Conservation (phyloP, 2,329 filamentous ascomycete genomes). For the Cladophialophora carrionii region DNA sequence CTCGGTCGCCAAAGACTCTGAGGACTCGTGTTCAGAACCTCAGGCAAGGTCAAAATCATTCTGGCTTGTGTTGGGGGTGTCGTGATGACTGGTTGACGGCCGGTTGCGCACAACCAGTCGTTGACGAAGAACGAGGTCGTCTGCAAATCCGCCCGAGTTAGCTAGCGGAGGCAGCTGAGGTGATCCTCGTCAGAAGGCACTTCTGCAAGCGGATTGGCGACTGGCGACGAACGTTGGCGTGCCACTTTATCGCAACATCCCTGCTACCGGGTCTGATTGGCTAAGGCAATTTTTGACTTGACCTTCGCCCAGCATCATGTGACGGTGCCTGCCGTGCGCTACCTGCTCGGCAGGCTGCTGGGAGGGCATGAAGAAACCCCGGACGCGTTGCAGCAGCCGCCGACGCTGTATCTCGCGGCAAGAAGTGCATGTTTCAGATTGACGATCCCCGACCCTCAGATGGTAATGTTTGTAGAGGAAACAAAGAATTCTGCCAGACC, state of each 20-base stretch:
- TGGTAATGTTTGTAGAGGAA: slow-evolving; percentile 9
- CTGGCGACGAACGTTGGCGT: slow-evolving; percentile 19
- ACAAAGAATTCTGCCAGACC: slow-evolving; percentile 9
- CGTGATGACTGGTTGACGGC: slow-evolving; percentile 31
- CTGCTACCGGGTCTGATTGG: slow-evolving; percentile 35
- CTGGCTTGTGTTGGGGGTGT: slow-evolving; percentile 18
- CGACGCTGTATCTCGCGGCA: slow-evolving; percentile 21
- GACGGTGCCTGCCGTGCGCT: slow-evolving; percentile 16
- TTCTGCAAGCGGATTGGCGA: slow-evolving; percentile 34
- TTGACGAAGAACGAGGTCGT: slow-evolving; percentile 24
- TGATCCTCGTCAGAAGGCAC: slow-evolving; percentile 32
- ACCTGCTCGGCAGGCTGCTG: neutral
- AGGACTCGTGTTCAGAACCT: neutral
- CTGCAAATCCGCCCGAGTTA: slow-evolving; percentile 35
- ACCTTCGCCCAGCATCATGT: slow-evolving; percentile 31
- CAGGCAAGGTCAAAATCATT: slow-evolving; percentile 17
- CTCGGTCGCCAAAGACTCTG: slow-evolving; percentile 13
- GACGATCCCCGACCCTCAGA: slow-evolving; percentile 17
- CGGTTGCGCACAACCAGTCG: slow-evolving; percentile 35
- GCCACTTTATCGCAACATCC: slow-evolving; percentile 29
- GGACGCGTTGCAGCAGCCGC: slow-evolving; percentile 34
- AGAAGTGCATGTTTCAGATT: slow-evolving; percentile 31
- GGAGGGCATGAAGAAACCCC: slow-evolving; percentile 1
- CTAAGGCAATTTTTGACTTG: slow-evolving; percentile 5
- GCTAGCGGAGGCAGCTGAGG: slow-evolving; percentile 33